These are phyloP conservation scores for Colletotrichum liaoningense DNA, from an alignment of 2,329 filamentous ascomycete genomes.

Conservation along the genomic window DNA sequence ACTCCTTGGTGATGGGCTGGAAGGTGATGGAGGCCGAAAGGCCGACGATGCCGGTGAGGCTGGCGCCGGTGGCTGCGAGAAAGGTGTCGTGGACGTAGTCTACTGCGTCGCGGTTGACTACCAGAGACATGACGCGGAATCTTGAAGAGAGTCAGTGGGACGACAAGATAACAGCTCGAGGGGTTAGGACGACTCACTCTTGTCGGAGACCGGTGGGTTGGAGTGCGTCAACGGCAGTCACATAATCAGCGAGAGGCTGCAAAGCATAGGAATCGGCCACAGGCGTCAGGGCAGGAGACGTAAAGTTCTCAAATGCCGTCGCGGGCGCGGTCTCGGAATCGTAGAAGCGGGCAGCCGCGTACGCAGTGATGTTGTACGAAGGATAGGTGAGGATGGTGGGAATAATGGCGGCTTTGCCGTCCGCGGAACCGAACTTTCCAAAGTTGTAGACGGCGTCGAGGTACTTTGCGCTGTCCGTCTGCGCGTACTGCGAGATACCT, in stretches of 20 bases:
- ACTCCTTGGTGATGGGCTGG: slow-evolving; percentile 35
- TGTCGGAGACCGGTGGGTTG: slow-evolving; percentile 36
- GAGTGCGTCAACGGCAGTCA: slow-evolving; percentile 32
- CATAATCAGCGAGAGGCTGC: slow-evolving; percentile 33
- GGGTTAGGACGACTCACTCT: slow-evolving; percentile 1
- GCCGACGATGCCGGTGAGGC: slow-evolving; percentile 16
- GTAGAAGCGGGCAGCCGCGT: slow-evolving; percentile 35
- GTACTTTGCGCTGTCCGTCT: slow-evolving; percentile 23
- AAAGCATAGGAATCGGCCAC: slow-evolving; percentile 25
- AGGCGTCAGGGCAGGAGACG: slow-evolving; percentile 27
- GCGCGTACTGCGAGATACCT: slow-evolving; percentile 30
- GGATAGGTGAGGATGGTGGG: slow-evolving; percentile 35
- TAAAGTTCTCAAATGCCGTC: slow-evolving; percentile 36
- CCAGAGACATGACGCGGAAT: slow-evolving; percentile 35
- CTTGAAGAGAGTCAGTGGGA: slow-evolving; percentile 7
- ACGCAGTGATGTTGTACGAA: slow-evolving; percentile 33
- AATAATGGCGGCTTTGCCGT: slow-evolving; percentile 36
- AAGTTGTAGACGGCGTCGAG: slow-evolving; percentile 38
- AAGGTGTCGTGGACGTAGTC: slow-evolving; percentile 31
- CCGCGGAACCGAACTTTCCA: slow-evolving; percentile 30
- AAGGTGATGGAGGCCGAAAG: slow-evolving; percentile 35
- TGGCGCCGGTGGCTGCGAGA: slow-evolving; percentile 12
- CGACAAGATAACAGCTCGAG: not conserved
- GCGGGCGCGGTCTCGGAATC: slow-evolving; percentile 24
- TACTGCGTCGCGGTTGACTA: slow-evolving; percentile 34